Evolutionary conservation across 768 basidiomycete species (phyloP).

Genomic region (Clavaria fumosa): DNA sequence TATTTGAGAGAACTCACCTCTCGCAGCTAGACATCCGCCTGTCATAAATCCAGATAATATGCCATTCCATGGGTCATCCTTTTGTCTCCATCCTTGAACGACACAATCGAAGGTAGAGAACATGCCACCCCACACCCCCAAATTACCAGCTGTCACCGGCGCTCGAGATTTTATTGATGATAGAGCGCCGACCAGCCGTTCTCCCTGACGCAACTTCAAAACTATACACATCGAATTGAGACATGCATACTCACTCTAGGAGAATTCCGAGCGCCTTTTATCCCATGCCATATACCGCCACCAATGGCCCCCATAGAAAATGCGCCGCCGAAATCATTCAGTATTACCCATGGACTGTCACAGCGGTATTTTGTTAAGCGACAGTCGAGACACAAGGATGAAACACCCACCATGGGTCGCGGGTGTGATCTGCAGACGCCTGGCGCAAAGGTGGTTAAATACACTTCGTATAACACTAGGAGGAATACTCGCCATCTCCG

Average conservation of each 20-base stretch:
- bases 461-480: too few species aligned
- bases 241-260: slow-evolving; percentile 50
- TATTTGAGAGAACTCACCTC: slow-evolving; percentile 61
- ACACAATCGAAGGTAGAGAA: slow-evolving; percentile 98
- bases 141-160: slow-evolving; percentile 95
- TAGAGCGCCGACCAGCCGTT: slow-evolving; percentile 84
- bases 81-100: slow-evolving; percentile 91
- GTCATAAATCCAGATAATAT: slow-evolving; percentile 98
- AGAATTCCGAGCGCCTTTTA: slow-evolving; percentile 94
- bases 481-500: too few species aligned
- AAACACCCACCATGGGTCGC: slow-evolving; percentile 69
- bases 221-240: neutral
- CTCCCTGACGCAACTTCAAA: slow-evolving; percentile 42
- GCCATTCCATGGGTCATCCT: slow-evolving; percentile 98
- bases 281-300: slow-evolving; percentile 97
- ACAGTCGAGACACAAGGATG: neutral
- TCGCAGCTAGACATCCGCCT: slow-evolving; percentile 85
- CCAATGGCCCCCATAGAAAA: slow-evolving; percentile 98
- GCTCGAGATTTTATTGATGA: slow-evolving; percentile 97
- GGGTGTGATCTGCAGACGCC: slow-evolving; percentile 85
- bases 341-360: slow-evolving; percentile 88
- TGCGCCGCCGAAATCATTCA: slow-evolving; percentile 96
- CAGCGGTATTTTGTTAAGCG: neutral
- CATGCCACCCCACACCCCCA: slow-evolving; percentile 93
- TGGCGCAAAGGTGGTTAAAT: too few species aligned